Percentiles rank a stretch among this genome's conserved stretches.
phyloP scores from a whole-genome alignment of 768 basidiomycete species.

The Podaxis sp. region DNA sequence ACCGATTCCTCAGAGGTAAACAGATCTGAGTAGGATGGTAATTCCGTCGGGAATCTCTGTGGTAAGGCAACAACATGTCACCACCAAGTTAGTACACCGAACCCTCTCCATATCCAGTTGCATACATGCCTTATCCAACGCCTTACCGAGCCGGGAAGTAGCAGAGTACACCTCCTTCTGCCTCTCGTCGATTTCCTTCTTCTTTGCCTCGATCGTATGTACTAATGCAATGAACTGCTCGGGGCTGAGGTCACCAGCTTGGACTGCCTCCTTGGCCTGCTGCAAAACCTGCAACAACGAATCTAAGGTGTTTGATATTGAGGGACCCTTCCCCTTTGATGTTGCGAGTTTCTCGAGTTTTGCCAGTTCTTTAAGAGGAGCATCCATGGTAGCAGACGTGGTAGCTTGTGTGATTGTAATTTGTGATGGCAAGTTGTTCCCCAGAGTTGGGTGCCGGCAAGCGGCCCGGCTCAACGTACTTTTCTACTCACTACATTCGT shows the following conservation, averaged over 20 bases:
- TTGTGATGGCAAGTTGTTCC: neutral
- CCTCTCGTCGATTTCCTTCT: constrained; percentile 84
- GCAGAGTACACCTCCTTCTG: constrained; percentile 87
- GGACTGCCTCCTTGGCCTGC: constrained; percentile 51
- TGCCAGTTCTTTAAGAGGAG: constrained; percentile 71
- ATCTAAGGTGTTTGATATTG: constrained; percentile 61
- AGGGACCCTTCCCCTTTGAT: constrained; percentile 50
- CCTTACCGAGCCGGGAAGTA: constrained; percentile 77
- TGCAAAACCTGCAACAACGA: constrained; percentile 57
- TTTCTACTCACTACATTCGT: neutral
- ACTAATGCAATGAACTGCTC: constrained; percentile 49
- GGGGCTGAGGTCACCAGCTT: constrained; percentile 45
- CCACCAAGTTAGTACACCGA: neutral
- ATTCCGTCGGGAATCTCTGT: constrained; percentile 56
- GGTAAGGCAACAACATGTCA: neutral
- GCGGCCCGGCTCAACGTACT: neutral
- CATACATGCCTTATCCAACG: constrained; percentile 79
- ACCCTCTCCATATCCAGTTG: neutral
- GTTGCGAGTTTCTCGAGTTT: constrained; percentile 69
- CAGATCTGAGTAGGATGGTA: constrained; percentile 66
- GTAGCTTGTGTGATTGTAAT: neutral
- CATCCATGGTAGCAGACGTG: constrained; percentile 52
- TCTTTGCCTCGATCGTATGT: constrained; percentile 62
- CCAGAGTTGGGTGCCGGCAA: neutral
- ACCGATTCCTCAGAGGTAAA: constrained; percentile 63